Evolutionary conservation across 192 early-diverging fungal genomes (phyloP).

Genomic region (Podila clonocystis): DNA sequence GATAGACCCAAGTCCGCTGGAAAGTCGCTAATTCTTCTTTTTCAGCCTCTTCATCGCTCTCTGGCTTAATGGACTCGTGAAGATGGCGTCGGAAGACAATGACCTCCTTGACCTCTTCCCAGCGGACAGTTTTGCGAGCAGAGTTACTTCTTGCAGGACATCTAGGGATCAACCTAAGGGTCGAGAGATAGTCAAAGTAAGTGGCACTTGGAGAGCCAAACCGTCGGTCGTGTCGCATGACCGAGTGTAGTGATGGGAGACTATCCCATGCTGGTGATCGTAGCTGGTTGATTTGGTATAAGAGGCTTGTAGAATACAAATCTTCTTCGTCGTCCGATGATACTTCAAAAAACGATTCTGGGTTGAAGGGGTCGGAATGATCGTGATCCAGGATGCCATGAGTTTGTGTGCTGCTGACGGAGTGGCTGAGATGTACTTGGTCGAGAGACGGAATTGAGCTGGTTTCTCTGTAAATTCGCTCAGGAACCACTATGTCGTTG

Average conservation of each 20-base stretch:
- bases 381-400: too few species aligned
- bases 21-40: background rate
- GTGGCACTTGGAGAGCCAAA: background rate
- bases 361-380: too few species aligned
- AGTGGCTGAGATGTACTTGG: background rate
- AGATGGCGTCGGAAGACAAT: slow-evolving; percentile 12
- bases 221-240: background rate
- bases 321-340: background rate
- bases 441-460: background rate
- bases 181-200: background rate
- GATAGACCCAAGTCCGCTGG: background rate
- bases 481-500: too few species aligned
- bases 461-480: background rate
- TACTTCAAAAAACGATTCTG: too few species aligned
- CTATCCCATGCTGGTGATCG: background rate
- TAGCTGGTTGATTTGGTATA: background rate
- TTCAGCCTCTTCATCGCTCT: background rate
- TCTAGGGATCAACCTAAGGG: background rate
- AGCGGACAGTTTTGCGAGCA: background rate
- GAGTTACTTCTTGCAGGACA: background rate
- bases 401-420: background rate
- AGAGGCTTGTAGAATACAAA: background rate
- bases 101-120: slow-evolving; percentile 8
- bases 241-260: background rate
- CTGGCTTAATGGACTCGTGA: background rate